Evolutionary conservation across 352 stramenopile genomes (phyloP), one percentile per base, ranked within the genome.

Genomic region (Plasmopara viticola): DNA sequence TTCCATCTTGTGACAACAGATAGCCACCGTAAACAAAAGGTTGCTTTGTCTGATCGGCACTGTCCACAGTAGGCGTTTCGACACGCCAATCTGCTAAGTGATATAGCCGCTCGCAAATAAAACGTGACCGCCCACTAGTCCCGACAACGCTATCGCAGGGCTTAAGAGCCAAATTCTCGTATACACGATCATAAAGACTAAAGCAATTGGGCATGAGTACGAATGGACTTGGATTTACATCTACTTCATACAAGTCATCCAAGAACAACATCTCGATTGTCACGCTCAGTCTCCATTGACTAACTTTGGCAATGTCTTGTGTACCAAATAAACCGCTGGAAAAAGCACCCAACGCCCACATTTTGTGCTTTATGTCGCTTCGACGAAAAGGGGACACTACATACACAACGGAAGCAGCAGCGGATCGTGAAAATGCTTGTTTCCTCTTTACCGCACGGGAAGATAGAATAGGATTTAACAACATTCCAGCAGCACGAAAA

Each of bases 251-350:
- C 45, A 90, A 38, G 40, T 90, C 78, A 41, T 90, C 80, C 39
- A 90, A 51, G 30, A 72, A 90, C 30, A 90, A 56, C 44, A 88
- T 55, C 53, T 88, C 80, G 18, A 90, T 55, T 12, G 74, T 84
- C 14, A 90, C 66, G 14, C 74, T 86, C n/a, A 62, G 48, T 18
- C 58, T 67, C 78, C 75, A 89, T 5, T 40, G 14, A 10, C 51
- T 54, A 40, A 64, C 42, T 13, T 64, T 48, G 6, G 45, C 33
- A 4, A 70, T 54, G 3, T 44, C 50, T 18, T 72, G 48, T 31
- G 57, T 57, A 31, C 70, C 71, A 54, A 84, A 90, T 15, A 87
- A 66, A 5, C 80, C 80, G 1, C 60, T 68, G 5, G 64, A 67
- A 40, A 90, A 85, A 8, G 80, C 75, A 10, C 80, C 80, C 6